phyloP scores from a whole-genome alignment of 768 basidiomycete genomes.

The Mycena vulgaris region DNA sequence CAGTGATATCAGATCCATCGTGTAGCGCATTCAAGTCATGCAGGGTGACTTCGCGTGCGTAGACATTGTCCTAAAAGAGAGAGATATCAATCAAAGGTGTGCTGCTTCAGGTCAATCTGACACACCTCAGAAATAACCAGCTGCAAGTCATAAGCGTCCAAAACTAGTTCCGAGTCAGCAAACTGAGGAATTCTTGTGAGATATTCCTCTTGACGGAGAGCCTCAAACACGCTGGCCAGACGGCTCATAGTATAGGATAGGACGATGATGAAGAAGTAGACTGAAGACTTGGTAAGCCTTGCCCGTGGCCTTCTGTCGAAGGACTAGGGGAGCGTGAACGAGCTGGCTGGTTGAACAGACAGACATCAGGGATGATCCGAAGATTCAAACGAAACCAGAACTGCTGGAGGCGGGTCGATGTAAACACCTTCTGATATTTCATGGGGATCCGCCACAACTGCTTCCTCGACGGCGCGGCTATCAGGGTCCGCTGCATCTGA shows the following conservation, averaged over 20 bases:
- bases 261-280: conserved; percentile 74
- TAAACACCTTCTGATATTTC: conserved; percentile 78
- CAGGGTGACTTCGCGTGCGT: conserved; percentile 76
- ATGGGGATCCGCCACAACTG: conserved; percentile 59
- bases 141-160: conserved; percentile 81
- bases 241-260: conserved; percentile 87
- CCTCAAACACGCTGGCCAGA: conserved; percentile 77
- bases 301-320: conserved; percentile 38
- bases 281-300: conserved; percentile 42
- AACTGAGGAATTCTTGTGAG: conserved; percentile 63
- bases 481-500: conserved; percentile 7
- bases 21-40: conserved; percentile 82
- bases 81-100: conserved; percentile 14
- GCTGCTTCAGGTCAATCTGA: conserved; percentile 1
- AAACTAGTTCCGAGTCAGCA: conserved; percentile 72
- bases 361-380: conserved; percentile 58
- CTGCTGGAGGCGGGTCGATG: conserved; percentile 82
- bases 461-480: conserved; percentile 18
- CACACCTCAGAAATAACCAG: conserved; percentile 77
- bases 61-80: conserved; percentile 76
- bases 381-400: conserved; percentile 64
- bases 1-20: conserved; percentile 72
- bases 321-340: conserved; percentile 47
- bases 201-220: conserved; percentile 74
- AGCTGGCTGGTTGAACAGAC: conserved; percentile 71